Percentiles rank a stretch among this genome's conserved stretches.
phyloP scores from a whole-genome alignment of 306 rosid species.

The Lathyrus sativus region DNA sequence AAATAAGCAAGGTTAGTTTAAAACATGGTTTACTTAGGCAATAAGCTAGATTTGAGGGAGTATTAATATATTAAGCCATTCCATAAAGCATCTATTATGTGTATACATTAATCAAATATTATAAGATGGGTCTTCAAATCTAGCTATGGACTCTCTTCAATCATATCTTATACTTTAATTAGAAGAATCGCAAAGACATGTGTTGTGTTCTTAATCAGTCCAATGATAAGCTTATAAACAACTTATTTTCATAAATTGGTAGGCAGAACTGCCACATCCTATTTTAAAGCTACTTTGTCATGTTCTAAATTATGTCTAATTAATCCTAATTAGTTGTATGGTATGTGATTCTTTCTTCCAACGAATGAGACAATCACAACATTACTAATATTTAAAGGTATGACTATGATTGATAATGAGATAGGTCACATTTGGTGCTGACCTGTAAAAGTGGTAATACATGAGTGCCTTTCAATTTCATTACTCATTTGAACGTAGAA shows the following conservation, averaged over 20 bases:
- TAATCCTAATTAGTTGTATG: not conserved
- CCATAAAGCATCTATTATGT: not conserved
- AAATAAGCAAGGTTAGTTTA: too few relatives aligned
- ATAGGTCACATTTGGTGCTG: conserved; percentile 27
- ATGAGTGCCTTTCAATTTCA: conserved; percentile 1
- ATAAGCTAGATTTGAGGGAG: too few relatives aligned
- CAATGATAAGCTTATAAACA: not conserved
- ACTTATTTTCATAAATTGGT: not conserved
- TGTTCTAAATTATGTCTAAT: not conserved
- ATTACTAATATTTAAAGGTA: not conserved
- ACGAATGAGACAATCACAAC: conserved; percentile 5
- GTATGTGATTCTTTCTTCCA: conserved; percentile 17
- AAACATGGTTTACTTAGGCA: too few relatives aligned
- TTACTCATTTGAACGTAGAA: conserved; percentile 14
- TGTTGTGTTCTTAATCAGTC: not conserved
- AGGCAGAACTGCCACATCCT: conserved; percentile 1
- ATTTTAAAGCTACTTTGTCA: not conserved
- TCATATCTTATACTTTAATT: not conserved
- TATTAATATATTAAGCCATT: not conserved
- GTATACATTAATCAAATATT: not conserved
- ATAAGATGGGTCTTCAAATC: not conserved
- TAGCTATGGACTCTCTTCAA: not conserved
- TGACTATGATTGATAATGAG: conserved; percentile 37
- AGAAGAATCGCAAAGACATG: not conserved
- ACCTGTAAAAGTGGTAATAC: conserved; percentile 31